Conservation (phyloP, 2,329 filamentous ascomycete genomes). For the Exophiala mesophila region DNA sequence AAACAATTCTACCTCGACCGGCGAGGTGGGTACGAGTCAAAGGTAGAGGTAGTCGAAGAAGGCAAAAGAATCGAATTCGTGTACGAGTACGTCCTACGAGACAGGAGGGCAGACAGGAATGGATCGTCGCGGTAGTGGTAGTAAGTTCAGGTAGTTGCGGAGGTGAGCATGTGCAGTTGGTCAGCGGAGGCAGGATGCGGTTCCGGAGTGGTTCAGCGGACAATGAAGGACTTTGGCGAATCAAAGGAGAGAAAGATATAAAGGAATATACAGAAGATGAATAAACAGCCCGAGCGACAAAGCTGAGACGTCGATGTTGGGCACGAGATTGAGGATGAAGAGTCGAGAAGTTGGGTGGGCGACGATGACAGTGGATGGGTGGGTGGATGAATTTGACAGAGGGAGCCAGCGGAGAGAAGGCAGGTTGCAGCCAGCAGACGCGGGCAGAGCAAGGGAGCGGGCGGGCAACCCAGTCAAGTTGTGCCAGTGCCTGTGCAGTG, state of each 20-base stretch:
- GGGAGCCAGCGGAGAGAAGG: too few relatives aligned
- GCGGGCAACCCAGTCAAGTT: too few relatives aligned
- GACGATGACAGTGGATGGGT: not conserved
- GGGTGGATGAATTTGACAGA: too few relatives aligned
- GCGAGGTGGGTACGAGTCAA: not conserved
- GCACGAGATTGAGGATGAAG: not conserved
- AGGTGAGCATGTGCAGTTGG: not conserved
- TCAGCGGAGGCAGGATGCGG: not conserved
- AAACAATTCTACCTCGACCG: not conserved
- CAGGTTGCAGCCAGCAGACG: too few relatives aligned
- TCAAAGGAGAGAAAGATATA: conserved; percentile 2
- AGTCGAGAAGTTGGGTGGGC: not conserved
- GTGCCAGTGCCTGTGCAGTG: too few relatives aligned
- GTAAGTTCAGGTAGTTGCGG: too few relatives aligned
- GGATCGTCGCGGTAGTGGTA: too few relatives aligned
- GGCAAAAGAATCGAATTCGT: not conserved
- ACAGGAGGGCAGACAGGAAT: too few relatives aligned
- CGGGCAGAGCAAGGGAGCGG: too few relatives aligned
- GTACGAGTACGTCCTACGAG: too few relatives aligned
- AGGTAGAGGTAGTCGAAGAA: not conserved
- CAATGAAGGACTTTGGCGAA: not conserved
- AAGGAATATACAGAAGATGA: conserved; percentile 2
- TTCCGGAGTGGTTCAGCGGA: not conserved
- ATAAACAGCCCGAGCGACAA: too few relatives aligned
- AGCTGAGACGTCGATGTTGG: too few relatives aligned